These are phyloP conservation scores for Boletellus ananas DNA, from an alignment of 768 basidiomycete species.

Conservation along the genomic window DNA sequence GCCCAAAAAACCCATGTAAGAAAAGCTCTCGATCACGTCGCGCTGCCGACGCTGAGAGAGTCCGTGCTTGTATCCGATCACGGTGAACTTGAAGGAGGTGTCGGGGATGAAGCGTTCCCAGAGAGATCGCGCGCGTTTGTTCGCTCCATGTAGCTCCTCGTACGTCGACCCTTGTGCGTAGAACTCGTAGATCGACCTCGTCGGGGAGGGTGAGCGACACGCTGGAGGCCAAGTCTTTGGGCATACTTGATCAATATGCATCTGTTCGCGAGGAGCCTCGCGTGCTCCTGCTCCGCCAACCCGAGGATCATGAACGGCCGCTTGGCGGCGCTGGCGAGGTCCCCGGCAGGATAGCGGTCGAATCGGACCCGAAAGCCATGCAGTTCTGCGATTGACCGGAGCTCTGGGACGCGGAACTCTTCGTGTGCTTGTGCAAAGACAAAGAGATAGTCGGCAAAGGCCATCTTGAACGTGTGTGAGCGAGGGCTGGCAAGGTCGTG, in stretches of 20 bases:
- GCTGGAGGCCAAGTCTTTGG: neutral
- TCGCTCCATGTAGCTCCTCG: slow-evolving; percentile 60
- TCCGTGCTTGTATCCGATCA: slow-evolving; percentile 71
- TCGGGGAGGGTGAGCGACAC: neutral
- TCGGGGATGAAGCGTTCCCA: slow-evolving; percentile 61
- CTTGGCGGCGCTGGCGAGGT: slow-evolving; percentile 42
- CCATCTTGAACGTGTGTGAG: slow-evolving; percentile 9
- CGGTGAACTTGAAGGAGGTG: slow-evolving; percentile 78
- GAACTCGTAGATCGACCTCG: slow-evolving; percentile 73
- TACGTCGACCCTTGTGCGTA: slow-evolving; percentile 72
- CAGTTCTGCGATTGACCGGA: slow-evolving; percentile 72
- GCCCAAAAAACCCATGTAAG: slow-evolving; percentile 80
- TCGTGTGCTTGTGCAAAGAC: slow-evolving; percentile 79
- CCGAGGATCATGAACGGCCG: slow-evolving; percentile 74
- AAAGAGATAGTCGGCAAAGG: slow-evolving; percentile 47
- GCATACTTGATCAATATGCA: slow-evolving; percentile 82
- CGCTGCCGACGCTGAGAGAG: slow-evolving; percentile 65
- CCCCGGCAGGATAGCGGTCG: slow-evolving; percentile 37
- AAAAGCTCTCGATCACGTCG: slow-evolving; percentile 71
- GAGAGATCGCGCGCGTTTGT: slow-evolving; percentile 37
- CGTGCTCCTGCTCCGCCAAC: slow-evolving; percentile 70
- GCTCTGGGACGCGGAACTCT: slow-evolving; percentile 82
- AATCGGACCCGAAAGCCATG: slow-evolving; percentile 60
- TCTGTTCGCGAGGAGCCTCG: slow-evolving; percentile 63
- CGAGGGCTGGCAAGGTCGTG: neutral